Evolutionary conservation across 805 yeast species (phyloP).

Genomic region (Saccharomycopsis lassenensis): DNA sequence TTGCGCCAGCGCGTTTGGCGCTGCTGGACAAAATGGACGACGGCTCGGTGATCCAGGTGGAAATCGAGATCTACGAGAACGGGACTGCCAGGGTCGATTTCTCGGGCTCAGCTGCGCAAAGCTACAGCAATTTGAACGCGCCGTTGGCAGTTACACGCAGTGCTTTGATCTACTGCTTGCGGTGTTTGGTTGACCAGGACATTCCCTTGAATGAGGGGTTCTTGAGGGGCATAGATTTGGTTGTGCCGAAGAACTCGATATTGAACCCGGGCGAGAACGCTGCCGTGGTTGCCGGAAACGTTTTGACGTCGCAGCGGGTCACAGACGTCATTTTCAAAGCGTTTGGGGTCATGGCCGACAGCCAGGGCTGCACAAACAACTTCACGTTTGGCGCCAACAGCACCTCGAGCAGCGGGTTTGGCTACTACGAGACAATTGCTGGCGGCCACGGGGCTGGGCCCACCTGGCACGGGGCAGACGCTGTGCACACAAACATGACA

Average conservation of each 20-base stretch:
- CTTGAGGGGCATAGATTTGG: slow-evolving; percentile 61
- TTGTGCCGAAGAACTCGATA: slow-evolving; percentile 50
- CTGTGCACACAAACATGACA: slow-evolving; percentile 92
- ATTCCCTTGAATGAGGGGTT: slow-evolving; percentile 95
- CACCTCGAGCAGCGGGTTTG: slow-evolving; percentile 52
- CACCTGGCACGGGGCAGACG: slow-evolving; percentile 76
- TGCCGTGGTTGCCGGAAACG: slow-evolving; percentile 94
- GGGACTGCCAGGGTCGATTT: slow-evolving; percentile 74
- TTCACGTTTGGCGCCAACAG: slow-evolving; percentile 80
- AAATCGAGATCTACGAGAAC: slow-evolving; percentile 37
- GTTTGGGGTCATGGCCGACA: slow-evolving; percentile 82
- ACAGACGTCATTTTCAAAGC: slow-evolving; percentile 85
- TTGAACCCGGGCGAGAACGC: slow-evolving; percentile 73
- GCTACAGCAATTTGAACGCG: slow-evolving; percentile 84
- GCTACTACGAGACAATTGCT: slow-evolving; percentile 89
- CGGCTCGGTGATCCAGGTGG: slow-evolving; percentile 56
- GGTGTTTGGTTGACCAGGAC: slow-evolving; percentile 76
- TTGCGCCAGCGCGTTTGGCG: slow-evolving; percentile 30
- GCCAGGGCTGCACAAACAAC: slow-evolving; percentile 94
- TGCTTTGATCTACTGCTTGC: slow-evolving; percentile 76
- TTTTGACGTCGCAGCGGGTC: slow-evolving; percentile 86
- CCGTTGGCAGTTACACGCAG: slow-evolving; percentile 85
- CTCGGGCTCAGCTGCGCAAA: slow-evolving; percentile 75
- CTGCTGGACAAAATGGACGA: slow-evolving; percentile 71
- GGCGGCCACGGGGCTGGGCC: slow-evolving; percentile 94